phyloP scores from a whole-genome alignment of 306 rosid genomes.

The Hippophae tibetana region DNA sequence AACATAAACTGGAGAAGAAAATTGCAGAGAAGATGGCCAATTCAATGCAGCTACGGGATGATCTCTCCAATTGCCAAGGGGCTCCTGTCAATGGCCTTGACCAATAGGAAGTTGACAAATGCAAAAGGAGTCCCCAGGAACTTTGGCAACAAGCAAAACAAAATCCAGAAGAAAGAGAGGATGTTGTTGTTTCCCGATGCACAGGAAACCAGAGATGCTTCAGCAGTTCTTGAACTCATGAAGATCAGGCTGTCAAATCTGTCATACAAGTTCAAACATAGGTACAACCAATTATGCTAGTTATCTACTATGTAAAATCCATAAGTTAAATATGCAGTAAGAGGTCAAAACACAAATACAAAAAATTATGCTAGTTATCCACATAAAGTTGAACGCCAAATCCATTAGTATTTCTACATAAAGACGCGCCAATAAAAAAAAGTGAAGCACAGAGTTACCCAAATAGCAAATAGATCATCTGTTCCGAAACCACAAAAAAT shows the following conservation, averaged over 20 bases:
- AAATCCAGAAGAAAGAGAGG: constrained; percentile 76
- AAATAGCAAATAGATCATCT: no score
- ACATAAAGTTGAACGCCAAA: no score
- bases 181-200: constrained; percentile 78
- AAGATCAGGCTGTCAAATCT: constrained; percentile 72
- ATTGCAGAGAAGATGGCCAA: constrained; percentile 25
- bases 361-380: no score
- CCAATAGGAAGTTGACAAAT: constrained; percentile 55
- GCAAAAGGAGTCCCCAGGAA: constrained; percentile 82
- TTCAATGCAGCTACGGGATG: constrained; percentile 23
- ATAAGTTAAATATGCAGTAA: neutral
- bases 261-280: constrained; percentile 16
- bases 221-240: constrained; percentile 87
- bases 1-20: constrained; percentile 21
- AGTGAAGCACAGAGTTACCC: no score
- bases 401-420: no score
- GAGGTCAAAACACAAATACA: neutral
- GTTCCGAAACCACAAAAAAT: no score
- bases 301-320: neutral
- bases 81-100: constrained; percentile 72
- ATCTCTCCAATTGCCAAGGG: constrained; percentile 50
- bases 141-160: constrained; percentile 70
- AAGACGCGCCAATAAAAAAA: no score
- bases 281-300: constrained; percentile 1
- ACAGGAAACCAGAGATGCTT: constrained; percentile 85